Conservation (phyloP, 441 rosid species). For the Populus hybrid region DNA sequence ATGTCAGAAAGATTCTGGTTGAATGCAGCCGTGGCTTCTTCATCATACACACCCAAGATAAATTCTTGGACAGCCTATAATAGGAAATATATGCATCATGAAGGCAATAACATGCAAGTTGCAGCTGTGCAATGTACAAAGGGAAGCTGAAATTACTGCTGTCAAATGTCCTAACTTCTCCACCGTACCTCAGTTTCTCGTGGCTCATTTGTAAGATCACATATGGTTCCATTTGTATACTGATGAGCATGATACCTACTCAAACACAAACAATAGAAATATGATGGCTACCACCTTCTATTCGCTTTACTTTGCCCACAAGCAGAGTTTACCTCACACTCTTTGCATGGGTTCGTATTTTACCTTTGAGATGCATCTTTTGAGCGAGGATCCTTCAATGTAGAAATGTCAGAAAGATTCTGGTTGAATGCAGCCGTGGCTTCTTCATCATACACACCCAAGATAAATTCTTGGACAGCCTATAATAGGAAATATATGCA, state of each 20-base stretch:
- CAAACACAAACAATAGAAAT: constrained; percentile 11
- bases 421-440: constrained; percentile 74
- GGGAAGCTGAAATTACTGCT: too few relatives aligned
- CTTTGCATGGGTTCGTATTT: background rate
- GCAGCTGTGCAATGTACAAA: too few relatives aligned
- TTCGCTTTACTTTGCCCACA: background rate
- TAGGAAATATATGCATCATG: constrained; percentile 1
- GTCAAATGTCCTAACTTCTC: background rate
- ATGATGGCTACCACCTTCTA: background rate
- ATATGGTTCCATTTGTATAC: constrained; percentile 72
- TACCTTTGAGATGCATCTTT: constrained; percentile 88
- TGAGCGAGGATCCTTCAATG: constrained; percentile 72
- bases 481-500: constrained; percentile 24
- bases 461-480: constrained; percentile 74
- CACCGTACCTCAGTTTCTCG: constrained; percentile 79
- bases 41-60: constrained; percentile 69
- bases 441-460: constrained; percentile 75
- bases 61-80: constrained; percentile 77
- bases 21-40: constrained; percentile 70
- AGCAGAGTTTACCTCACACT: too few relatives aligned
- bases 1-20: constrained; percentile 69
- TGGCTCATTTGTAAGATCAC: constrained; percentile 83
- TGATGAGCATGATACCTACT: constrained; percentile 86
- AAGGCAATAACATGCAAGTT: too few relatives aligned
- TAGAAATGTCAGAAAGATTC: constrained; percentile 67